These are phyloP conservation scores for Lolium perenne DNA, from an alignment of 176 grass and related monocot genomes.

Conservation along the genomic window DNA sequence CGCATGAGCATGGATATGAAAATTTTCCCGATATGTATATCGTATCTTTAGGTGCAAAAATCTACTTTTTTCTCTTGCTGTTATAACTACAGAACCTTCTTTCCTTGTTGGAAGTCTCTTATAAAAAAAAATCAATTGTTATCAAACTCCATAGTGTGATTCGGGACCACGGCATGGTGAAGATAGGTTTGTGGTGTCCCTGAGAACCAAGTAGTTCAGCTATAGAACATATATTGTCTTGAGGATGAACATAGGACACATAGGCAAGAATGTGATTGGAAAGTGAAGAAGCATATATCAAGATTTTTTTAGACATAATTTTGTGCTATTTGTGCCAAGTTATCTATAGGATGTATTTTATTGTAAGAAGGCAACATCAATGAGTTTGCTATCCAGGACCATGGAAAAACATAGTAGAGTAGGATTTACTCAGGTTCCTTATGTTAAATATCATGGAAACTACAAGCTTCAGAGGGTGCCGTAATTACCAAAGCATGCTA, in stretches of 20 bases:
- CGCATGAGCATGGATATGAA: background rate
- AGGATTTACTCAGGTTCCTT: background rate
- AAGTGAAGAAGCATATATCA: slow-evolving; percentile 26
- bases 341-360: background rate
- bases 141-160: background rate
- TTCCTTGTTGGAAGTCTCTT: slow-evolving; percentile 23
- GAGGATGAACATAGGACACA: slow-evolving; percentile 27
- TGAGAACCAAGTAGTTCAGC: slow-evolving; percentile 30
- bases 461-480: background rate
- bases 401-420: background rate
- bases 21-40: slow-evolving; percentile 20
- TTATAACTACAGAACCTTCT: slow-evolving; percentile 25
- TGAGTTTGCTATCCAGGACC: background rate
- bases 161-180: background rate
- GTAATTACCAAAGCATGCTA: background rate
- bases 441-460: background rate
- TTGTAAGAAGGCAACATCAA: background rate
- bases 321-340: background rate
- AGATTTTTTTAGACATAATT: background rate
- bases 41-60: slow-evolving; percentile 16
- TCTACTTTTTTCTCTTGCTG: slow-evolving; percentile 7
- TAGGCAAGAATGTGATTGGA: background rate
- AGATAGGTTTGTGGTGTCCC: slow-evolving; percentile 1
- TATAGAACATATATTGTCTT: slow-evolving; percentile 21
- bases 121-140: slow-evolving; percentile 7